These are phyloP conservation scores for Chalaropsis ovoidea DNA, from an alignment of 2,329 filamentous ascomycete genomes.

Conservation along the genomic window DNA sequence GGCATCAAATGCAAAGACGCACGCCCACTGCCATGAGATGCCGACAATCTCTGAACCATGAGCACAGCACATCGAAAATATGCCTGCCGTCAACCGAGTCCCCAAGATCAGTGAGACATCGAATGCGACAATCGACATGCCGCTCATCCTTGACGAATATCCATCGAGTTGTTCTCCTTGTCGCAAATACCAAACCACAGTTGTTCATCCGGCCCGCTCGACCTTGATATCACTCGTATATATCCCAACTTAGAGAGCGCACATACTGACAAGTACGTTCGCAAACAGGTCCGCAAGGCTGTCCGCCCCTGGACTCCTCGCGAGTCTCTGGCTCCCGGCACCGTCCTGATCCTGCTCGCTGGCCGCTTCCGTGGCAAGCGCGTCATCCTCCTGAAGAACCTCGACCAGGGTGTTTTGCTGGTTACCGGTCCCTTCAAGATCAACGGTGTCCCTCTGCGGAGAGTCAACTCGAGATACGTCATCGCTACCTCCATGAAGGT, in stretches of 20 bases:
- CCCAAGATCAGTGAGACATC: neutral
- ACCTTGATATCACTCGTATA: neutral
- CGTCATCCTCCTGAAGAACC: constrained; percentile 95
- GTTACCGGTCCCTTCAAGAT: constrained; percentile 99
- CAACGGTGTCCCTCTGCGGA: constrained; percentile 95
- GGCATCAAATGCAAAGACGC: neutral
- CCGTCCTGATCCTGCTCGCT: constrained; percentile 96
- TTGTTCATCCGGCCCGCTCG: neutral
- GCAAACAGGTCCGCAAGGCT: constrained; percentile 78
- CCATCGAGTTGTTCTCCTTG: neutral
- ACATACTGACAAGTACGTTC: constrained; percentile 22
- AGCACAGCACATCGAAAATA: neutral
- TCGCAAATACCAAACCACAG: constrained; percentile 2
- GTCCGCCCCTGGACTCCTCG: constrained; percentile 79
- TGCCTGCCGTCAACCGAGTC: neutral
- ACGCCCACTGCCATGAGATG: neutral
- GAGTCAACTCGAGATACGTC: constrained; percentile 87
- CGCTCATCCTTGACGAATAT: neutral
- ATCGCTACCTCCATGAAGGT: constrained; percentile 83
- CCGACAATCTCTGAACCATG: neutral
- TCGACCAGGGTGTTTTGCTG: constrained; percentile 94
- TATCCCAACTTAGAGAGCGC: constrained; percentile 4
- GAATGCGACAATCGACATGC: neutral
- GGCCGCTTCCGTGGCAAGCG: constrained; percentile 99
- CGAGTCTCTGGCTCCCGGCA: constrained; percentile 81